A percentile compares a stretch with the other conserved stretches of the same genome.
These are phyloP conservation scores for Scedosporium apiospermum DNA, from an alignment of 2,329 filamentous ascomycete genomes.

Conservation along the genomic window DNA sequence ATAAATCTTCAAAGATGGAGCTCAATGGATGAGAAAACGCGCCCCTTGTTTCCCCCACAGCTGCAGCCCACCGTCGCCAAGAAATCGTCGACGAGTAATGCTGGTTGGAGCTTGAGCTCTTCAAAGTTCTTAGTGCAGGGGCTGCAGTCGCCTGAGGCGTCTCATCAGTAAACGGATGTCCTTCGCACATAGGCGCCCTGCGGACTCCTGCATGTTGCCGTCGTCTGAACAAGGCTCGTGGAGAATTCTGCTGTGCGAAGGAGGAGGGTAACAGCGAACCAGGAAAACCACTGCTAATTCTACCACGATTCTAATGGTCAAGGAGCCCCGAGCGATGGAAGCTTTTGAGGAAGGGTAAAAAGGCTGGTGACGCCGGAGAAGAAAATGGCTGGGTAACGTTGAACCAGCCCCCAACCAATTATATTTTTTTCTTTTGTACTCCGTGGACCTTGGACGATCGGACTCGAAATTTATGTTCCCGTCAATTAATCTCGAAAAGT, in stretches of 20 bases:
- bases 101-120: too few relatives aligned
- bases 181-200: not conserved
- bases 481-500: too few relatives aligned
- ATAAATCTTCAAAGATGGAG: too few relatives aligned
- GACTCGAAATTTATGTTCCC: not conserved
- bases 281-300: not conserved
- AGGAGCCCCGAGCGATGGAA: too few relatives aligned
- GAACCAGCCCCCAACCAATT: not conserved
- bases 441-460: not conserved
- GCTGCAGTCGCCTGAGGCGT: not conserved
- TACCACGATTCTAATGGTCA: not conserved
- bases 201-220: not conserved
- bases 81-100: too few relatives aligned
- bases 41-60: too few relatives aligned
- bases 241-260: too few relatives aligned
- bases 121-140: not conserved
- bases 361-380: not conserved
- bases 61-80: too few relatives aligned
- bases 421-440: not conserved
- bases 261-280: too few relatives aligned
- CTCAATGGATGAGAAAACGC: too few relatives aligned
- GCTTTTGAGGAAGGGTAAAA: not conserved
- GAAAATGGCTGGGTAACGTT: not conserved
- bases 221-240: not conserved
- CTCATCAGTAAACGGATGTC: not conserved